Evolutionary conservation across 2,329 filamentous ascomycete genomes (phyloP).

Genomic region (Colletotrichum australisinense): DNA sequence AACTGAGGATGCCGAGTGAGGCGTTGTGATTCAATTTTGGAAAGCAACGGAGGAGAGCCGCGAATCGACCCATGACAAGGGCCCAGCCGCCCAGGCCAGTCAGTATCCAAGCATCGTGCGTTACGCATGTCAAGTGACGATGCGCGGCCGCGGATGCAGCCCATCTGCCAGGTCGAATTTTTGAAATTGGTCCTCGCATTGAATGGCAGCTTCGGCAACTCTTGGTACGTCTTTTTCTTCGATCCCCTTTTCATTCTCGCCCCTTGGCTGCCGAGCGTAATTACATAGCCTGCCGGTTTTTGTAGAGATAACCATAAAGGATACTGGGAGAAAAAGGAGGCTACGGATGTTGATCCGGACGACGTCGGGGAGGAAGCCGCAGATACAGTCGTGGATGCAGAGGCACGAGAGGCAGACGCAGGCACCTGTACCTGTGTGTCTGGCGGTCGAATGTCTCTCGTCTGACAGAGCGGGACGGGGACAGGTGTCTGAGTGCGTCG

Average conservation of each 20-base stretch:
- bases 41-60: background rate
- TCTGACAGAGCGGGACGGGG: background rate
- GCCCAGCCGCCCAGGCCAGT: constrained; percentile 2
- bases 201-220: background rate
- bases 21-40: background rate
- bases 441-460: background rate
- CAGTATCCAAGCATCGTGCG: background rate
- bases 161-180: background rate
- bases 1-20: background rate
- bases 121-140: constrained; percentile 21
- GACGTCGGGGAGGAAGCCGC: background rate
- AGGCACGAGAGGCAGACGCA: background rate
- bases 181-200: background rate
- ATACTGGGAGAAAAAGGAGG: background rate
- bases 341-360: background rate
- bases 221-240: background rate
- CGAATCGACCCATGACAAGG: constrained; percentile 11
- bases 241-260: background rate
- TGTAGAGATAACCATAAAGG: background rate
- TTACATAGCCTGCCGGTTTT: background rate
- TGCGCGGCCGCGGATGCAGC: background rate
- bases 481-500: background rate
- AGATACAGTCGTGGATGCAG: background rate
- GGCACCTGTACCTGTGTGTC: background rate
- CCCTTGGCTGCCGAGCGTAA: background rate